Evolutionary conservation across 345 rosid species (phyloP), one percentile per base, ranked within the genome.

Genomic region (Heritiera littoralis): DNA sequence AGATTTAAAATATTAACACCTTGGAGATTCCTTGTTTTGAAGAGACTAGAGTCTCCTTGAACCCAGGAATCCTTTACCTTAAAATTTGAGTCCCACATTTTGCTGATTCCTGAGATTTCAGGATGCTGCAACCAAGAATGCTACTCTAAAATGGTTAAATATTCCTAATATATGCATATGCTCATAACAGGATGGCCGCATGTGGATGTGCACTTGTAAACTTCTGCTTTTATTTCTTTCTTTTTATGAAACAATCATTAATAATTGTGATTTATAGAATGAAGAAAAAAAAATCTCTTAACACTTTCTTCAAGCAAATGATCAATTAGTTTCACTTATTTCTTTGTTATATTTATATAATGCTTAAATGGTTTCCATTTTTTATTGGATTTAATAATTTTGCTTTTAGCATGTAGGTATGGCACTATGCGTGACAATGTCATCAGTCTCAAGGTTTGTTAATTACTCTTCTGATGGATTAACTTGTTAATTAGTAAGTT

Each of bases 381-480:
- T 66, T 66, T 48, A 49, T 75, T 84, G 80, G 84, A 75, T 77
- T 83, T 89, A 80, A 87, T 84, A 65, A 85, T 78, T 83, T 81
- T 79, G 81, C 54, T 83, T 83, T 84, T 90, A 88, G 89, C 90
- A 83, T 88, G 89, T 87, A 95, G 98, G 95, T 95, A 95, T 83
- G 98, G 98, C 79, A 93, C 98, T 66, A 93, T 95, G 98, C 92
- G 95, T 38, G 98, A 93, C 75, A 93, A 93, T 85, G 98, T 95
- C 81, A 93, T 93, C 79, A 93, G 79, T 85, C 98, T 95, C 80
- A 92, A 90, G 98, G 98, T 93, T 81, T 78, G 85, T 80, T 56
- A 7, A 77, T 77, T 56, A 54, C 68, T 72, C 76, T 72, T 77
- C 45, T 58, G 66, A 71, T 83, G 56, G 52, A 69, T 82, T 51